Base-by-base conservation (phyloP, 2,329 filamentous ascomycete species). In the Penicillium corylophilum region DNA sequence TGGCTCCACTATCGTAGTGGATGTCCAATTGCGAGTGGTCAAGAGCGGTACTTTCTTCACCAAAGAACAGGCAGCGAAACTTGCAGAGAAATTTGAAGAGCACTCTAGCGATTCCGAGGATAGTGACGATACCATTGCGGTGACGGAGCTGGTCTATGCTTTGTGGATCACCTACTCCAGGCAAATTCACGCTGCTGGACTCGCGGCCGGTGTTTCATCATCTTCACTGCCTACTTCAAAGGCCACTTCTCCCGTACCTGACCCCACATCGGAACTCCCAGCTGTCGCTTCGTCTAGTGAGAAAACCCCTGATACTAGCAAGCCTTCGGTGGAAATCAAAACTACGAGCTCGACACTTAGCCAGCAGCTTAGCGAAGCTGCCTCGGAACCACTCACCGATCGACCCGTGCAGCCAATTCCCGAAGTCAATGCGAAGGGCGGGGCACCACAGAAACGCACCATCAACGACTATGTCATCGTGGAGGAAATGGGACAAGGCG, bases 401-500 rank as follows among this genome's bases (percentile, higher is more conserved):
- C 71, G 74, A 40, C 70, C 71, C 10, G 66, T 74, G 23, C 71
- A 76, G 23, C 64, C 65, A 28, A 57, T 71, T 13, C 59, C 64
- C 12, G 67, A 70, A 50, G 48, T 67, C 63, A 54, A 10, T 46
- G 44, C 55, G 3, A 60, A 62, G 20, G 41, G 62, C 6, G 68
- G 66, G 28, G 69, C 60, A 5, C 75, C 57, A 54, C 77, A 61
- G 68, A 96, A 95, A 75, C 94, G 94, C 72, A 86, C 83, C 0
- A 97, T 99, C 58, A 80, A 87, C 47, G 91, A 96, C 68, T 99
- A 96, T 70, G 81, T 86, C 38, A 93, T 99, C 54, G 78, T 99
- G 12, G 94, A 99, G 73, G 94, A 99, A 54, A 97, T 99, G 93
- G 94, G 94, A 4, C 91, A 96, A 74, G 94, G 94, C 36, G 94